Evolutionary conservation across 2,329 filamentous ascomycete species (phyloP), one percentile per base, ranked within the genome.

Genomic region (Tolypocladium sp.): DNA sequence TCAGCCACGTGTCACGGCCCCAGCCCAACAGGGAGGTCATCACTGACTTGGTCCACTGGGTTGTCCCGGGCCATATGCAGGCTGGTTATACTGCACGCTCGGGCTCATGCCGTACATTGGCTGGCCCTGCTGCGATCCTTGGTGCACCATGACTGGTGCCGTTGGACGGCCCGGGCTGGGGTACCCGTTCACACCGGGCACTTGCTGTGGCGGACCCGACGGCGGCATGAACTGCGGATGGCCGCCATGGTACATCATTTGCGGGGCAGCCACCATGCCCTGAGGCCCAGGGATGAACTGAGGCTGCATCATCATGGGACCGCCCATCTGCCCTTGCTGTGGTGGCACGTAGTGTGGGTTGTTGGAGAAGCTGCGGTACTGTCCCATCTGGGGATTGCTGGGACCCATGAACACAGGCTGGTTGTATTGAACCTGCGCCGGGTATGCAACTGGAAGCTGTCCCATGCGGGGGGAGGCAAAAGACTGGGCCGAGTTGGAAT

Each of bases 101-200:
- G 88, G 88, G 67, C 87, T 89, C 87, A 92, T 90, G 63, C 83
- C 89, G 78, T 83, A 92, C 76, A 79, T 84, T 67, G 77, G 85
- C 70, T 95, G 91, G 46, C 92, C 92, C 72, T 96, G 92, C 69
- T 97, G 93, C 35, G 92, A 97, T 58, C 91, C 91, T 75, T 96
- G 91, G 65, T 92, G 92, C 68, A 88, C 90, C 93, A 97, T 97
- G 87, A 95, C 91, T 2, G 91, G 88, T 15, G 94, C 91, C 25
- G 79, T 72, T 35, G 87, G 86, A 55, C 92, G 85, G 59, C 91
- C 87, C 1, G 93, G 93, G 70, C 93, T 97, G n/a, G 91, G 90
- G 69, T 90, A 96, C 20, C 91, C 91, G 66, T 87, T 89, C 9
- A 84, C 80, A 51, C 84, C 89, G 25, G 88, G 84, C 58, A 85